phyloP scores from a whole-genome alignment of 2,329 filamentous ascomycete species.

The Hymenoscyphus occultus region DNA sequence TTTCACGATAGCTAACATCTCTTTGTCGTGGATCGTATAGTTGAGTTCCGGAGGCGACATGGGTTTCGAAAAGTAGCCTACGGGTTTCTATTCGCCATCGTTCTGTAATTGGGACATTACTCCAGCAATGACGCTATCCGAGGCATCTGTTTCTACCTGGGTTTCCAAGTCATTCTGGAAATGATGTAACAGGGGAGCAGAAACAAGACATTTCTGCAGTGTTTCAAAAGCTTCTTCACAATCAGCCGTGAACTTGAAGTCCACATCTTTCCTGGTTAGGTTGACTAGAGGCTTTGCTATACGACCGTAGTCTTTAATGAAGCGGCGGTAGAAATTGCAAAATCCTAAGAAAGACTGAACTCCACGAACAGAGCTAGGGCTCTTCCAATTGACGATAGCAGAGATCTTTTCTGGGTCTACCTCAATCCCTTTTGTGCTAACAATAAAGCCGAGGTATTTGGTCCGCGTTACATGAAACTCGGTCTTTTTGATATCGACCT shows the following conservation, averaged over 20 bases:
- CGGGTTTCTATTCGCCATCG: neutral
- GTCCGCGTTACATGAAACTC: neutral
- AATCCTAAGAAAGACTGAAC: neutral
- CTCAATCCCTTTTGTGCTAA: neutral
- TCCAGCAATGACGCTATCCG: neutral
- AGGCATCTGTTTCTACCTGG: neutral
- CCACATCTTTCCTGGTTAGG: neutral
- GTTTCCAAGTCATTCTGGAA: neutral
- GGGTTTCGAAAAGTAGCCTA: neutral
- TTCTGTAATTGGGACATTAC: neutral
- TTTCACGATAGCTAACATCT: neutral
- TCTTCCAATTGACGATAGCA: neutral
- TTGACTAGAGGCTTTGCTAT: neutral
- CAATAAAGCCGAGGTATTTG: slow-evolving; percentile 2
- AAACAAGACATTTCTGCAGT: neutral
- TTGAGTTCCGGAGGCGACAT: neutral
- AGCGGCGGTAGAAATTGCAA: slow-evolving; percentile 6
- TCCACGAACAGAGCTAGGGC: neutral
- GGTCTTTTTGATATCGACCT: neutral
- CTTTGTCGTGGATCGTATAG: neutral
- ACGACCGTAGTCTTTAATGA: neutral
- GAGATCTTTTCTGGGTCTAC: slow-evolving; percentile 2
- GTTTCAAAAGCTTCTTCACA: neutral
- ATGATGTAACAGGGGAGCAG: neutral
- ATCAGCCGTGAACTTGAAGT: neutral